Evolutionary conservation across 352 stramenopile genomes (phyloP), one percentile per base, ranked within the genome.

Genomic region (Phytopythium boreale): DNA sequence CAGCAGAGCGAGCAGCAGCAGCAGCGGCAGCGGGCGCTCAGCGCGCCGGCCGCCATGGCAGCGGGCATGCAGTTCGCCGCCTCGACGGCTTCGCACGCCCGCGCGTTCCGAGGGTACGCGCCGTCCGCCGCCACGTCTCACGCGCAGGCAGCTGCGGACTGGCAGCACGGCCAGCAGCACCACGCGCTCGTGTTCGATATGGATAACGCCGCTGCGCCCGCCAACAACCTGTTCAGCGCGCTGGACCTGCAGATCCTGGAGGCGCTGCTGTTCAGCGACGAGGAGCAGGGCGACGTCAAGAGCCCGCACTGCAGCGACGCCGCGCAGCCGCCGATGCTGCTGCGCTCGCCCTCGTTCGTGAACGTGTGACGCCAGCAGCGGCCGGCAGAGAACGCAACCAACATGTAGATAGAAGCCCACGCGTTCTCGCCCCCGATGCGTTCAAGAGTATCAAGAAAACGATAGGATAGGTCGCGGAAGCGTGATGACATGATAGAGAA

Each of bases 191-290:
- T 15, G 36, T 7, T 60, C 2, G 43, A 19, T 12, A 31, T 47
- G 29, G 27, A 65, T 20, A 10, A 4, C 0, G 29, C 34, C 17
- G 36, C 31, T 3, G 6, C 22, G 20, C 50, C 49, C 7, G n/a
- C 51, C 5, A 31, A 14, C 51, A 62, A 41, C 50, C 63, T 82
- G 15, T 84, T 88, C 39, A 73, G 84, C 51, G 67, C 71, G 29
- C 56, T 74, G 26, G 79, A 88, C 37, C 56, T 88, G 19, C 59
- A 80, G 36, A 88, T 88, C 29, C 68, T 88, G 17, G 76, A 88
- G 46, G 66, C 70, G 14, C 62, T 88, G 44, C 64, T 88, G 9
- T 88, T 88, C 31, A 84, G 73, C 61, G 79, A 88, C 37, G 79
- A 88, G 34, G 67, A 84, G 55, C 65, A 84, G 39, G 59, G 26